Conservation (phyloP, 2,329 filamentous ascomycete genomes). For the Rutstroemia sp. region DNA sequence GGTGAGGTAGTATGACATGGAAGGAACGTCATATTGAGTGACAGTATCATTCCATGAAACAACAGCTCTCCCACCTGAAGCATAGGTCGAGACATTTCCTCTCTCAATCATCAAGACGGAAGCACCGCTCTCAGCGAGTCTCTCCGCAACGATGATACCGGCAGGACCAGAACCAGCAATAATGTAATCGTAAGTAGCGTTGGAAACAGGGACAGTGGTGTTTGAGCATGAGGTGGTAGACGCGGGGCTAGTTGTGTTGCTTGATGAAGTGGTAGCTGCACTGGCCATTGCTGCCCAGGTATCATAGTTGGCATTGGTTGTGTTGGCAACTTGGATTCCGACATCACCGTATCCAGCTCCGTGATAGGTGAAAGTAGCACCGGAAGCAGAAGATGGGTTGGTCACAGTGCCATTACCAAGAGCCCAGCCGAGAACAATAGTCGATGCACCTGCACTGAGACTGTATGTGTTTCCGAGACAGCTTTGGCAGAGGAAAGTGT, state of each 20-base stretch:
- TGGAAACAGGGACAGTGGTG: not conserved
- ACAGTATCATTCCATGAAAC: constrained; percentile 8
- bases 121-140: constrained; percentile 6
- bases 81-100: constrained; percentile 8
- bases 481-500: constrained; percentile 45
- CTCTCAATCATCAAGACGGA: constrained; percentile 9
- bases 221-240: not conserved
- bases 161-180: constrained; percentile 7
- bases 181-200: constrained; percentile 6
- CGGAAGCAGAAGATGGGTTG: constrained; percentile 1
- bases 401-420: constrained; percentile 6
- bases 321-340: not conserved
- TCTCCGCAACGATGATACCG: constrained; percentile 7
- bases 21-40: constrained; percentile 7
- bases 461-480: constrained; percentile 29
- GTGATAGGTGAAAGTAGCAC: constrained; percentile 8
- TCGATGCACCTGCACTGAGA: not conserved
- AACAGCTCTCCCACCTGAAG: constrained; percentile 1
- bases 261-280: not conserved
- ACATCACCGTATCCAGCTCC: constrained; percentile 3
- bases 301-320: not conserved
- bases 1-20: constrained; percentile 7
- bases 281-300: constrained; percentile 7
- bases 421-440: constrained; percentile 4
- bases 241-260: not conserved